Base-by-base conservation (phyloP, 2,329 filamentous ascomycete genomes). In the Trichoderma sp. region DNA sequence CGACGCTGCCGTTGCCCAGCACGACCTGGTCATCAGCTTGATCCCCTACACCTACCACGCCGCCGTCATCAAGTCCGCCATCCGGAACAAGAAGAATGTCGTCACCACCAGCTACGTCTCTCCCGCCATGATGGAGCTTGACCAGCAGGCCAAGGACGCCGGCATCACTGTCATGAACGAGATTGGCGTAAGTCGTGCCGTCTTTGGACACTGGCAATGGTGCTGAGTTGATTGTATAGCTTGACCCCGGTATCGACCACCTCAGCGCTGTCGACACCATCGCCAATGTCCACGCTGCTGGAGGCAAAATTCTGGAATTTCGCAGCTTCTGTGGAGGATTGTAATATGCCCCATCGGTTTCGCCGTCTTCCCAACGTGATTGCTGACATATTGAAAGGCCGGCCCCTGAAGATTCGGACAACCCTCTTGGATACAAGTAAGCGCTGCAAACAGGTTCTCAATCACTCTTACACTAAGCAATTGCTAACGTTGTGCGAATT, bases 81-180 rank as follows among this genome's bases (percentile, higher is more conserved):
- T 98, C 82, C 88, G 90, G 76, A 87, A 90, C 76, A 97, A 97
- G 91, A 97, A 94, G 87, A 84, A 98, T 83, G 93, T 98, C 70
- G 94, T 98, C 76, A 97, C 94, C 68, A 97, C 94, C 34, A 93
- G 89, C 72, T 98, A 98, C 78, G 92, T 97, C 73, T 96, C 92
- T 5, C 93, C 93, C 4, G 92, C 92, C 72, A 97, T 97, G 93
- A 81, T 90, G 82, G 94, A 94, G 83, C 88, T 98, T 60, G 91
- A 97, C 75, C 84, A 89, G 74, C 84, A 90, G 74, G 29, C 29
- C 32, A 97, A 97, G 86, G 91, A 90, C 71, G 94, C 94, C 19
- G 94, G 93, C 70, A 97, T 97, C 78, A 97, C 93, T 12, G 94
- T 97, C 77, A 94, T 97, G 91, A 97, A 98, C 82, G 94, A 98